Percentiles rank a stretch among this genome's conserved stretches.
Evolutionary conservation across 2,329 filamentous ascomycete species (phyloP).

Genomic region (Mycogone perniciosa): DNA sequence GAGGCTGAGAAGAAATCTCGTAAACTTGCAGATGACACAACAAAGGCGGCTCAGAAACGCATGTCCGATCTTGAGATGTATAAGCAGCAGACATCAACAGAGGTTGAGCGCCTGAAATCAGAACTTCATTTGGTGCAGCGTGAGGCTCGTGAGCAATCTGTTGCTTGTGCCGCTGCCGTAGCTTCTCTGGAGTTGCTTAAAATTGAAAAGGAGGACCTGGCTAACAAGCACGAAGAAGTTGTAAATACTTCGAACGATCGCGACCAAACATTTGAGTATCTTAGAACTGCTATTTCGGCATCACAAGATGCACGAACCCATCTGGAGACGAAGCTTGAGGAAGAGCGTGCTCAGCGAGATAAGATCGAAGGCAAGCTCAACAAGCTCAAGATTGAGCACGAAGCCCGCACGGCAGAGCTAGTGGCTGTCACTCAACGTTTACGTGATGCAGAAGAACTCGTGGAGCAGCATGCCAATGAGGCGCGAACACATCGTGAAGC

Average conservation of each 20-base stretch:
- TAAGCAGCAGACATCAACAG: slow-evolving; percentile 74
- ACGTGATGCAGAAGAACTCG: slow-evolving; percentile 79
- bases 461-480: slow-evolving; percentile 80
- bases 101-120: slow-evolving; percentile 77
- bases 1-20: slow-evolving; percentile 75
- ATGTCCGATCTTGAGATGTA: slow-evolving; percentile 78
- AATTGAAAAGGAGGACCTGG: slow-evolving; percentile 79
- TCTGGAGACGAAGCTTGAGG: slow-evolving; percentile 73
- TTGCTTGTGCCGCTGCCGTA: slow-evolving; percentile 69
- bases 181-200: slow-evolving; percentile 68
- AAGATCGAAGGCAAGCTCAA: slow-evolving; percentile 68
- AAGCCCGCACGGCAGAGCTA: slow-evolving; percentile 71
- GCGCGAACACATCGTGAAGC: slow-evolving; percentile 78
- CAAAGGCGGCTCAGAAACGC: slow-evolving; percentile 73
- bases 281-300: slow-evolving; percentile 71
- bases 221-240: slow-evolving; percentile 60
- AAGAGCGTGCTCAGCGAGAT: slow-evolving; percentile 73
- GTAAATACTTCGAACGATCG: slow-evolving; percentile 63
- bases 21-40: slow-evolving; percentile 81
- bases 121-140: slow-evolving; percentile 78
- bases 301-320: slow-evolving; percentile 71
- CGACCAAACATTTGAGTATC: slow-evolving; percentile 61
- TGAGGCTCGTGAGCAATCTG: slow-evolving; percentile 71
- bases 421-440: slow-evolving; percentile 67
- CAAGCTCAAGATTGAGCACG: slow-evolving; percentile 75